A percentile compares a stretch with the other conserved stretches of the same genome.
phyloP scores from a whole-genome alignment of 768 basidiomycete genomes.

The Auricularia heimuer region DNA sequence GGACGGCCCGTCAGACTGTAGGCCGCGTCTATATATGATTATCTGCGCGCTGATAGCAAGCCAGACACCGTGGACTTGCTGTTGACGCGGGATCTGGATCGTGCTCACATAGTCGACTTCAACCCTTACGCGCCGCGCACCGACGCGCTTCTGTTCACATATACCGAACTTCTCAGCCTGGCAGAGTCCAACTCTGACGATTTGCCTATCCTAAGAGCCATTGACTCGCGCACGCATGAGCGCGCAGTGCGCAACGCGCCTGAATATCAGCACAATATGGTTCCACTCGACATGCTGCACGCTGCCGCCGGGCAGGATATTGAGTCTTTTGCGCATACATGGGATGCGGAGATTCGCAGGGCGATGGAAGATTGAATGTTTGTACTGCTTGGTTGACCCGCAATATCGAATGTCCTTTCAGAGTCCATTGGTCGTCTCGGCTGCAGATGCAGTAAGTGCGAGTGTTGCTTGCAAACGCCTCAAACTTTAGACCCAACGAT shows the following conservation, averaged over 20 bases:
- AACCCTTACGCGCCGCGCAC: constrained; percentile 81
- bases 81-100: constrained; percentile 67
- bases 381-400: too few relatives aligned
- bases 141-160: constrained; percentile 81
- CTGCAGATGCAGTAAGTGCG: too few relatives aligned
- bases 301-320: constrained; percentile 58
- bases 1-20: constrained; percentile 55
- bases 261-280: constrained; percentile 75
- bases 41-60: not conserved
- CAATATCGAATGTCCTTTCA: too few relatives aligned
- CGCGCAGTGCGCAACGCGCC: constrained; percentile 59
- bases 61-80: constrained; percentile 81
- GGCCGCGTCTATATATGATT: constrained; percentile 15
- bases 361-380: not conserved
- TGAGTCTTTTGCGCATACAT: not conserved
- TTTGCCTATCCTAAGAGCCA: constrained; percentile 44
- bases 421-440: too few relatives aligned
- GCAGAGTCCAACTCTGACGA: constrained; percentile 11
- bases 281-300: constrained; percentile 80
- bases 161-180: constrained; percentile 54
- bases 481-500: too few relatives aligned
- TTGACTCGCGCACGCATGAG: constrained; percentile 69
- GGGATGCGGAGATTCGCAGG: not conserved
- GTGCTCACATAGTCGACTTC: constrained; percentile 82
- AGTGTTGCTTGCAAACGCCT: too few relatives aligned